Base-by-base conservation (phyloP, 139 green algal genomes). In the Picochlorum sp. region DNA sequence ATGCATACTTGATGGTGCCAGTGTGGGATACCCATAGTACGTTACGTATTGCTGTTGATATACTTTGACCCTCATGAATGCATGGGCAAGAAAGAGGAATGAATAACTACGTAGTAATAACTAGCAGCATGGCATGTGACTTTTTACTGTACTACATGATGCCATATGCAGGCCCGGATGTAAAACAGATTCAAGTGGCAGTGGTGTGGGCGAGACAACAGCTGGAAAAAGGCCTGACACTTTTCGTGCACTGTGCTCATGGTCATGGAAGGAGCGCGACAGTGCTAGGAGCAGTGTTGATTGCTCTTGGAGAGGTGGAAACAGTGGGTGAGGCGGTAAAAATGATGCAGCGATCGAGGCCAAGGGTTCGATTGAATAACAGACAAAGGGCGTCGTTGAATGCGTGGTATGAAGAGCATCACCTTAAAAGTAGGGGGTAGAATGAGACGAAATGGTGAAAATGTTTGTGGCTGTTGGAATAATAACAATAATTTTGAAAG, bases 241-340 rank as follows among this genome's bases (percentile, higher is more conserved):
- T 86, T 8, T 77, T 81, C 40, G 57, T 87, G 13, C 79, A 87
- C 63, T 87, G 79, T 53, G 77, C 77, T 3, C 77, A 84, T 63
- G 77, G 77, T 5, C 77, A 84, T 25, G 77, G 77, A 13, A 55
- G 77, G 28, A 73, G 55, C 33, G 77, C 73, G 8, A 76, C 73
- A 2, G 64, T 84, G 37, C 45, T 84, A 24, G 60, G 33, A 1
- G 76, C 77, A 43, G 65, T 80, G 20, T 50, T 84, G 24, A 78
- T 81, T 22, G 66, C 64, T 26, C 32, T 52, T 16, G 45, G 47
- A 9, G 24, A 74, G 25, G 65, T 36, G 18, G 26, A 61, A 20
- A 47, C 29, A 3, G 49, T 55, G 0, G 40, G 29, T 0, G 41
- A 60, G 12, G 67, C 54, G 0, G 67, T 64, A 50, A 52, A 59